Percentiles rank a stretch among this genome's conserved stretches.
phyloP scores from a whole-genome alignment of 1,284 basidiomycete species.

The Cutaneotrichosporon sp. region DNA sequence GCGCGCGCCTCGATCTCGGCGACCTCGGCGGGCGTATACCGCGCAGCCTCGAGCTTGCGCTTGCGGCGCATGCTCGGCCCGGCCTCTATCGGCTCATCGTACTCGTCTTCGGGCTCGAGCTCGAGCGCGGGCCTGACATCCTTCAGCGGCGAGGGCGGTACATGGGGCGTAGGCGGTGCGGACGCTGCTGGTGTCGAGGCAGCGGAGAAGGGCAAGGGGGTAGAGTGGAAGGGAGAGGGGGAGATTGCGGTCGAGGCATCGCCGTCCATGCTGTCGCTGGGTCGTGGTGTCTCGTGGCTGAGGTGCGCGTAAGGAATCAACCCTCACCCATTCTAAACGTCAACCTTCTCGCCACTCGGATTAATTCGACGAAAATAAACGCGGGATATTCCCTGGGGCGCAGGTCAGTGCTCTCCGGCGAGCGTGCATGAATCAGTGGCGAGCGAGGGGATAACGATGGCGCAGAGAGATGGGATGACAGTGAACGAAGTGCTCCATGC shows the following conservation, averaged over 20 bases:
- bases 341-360: neutral
- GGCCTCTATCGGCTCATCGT: neutral
- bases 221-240: neutral
- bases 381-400: conserved; percentile 1
- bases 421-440: conserved; percentile 1
- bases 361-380: conserved; percentile 4
- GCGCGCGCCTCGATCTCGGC: conserved; percentile 18
- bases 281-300: neutral
- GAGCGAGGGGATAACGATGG: neutral
- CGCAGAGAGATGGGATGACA: neutral
- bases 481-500: too few relatives aligned
- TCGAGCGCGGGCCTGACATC: neutral
- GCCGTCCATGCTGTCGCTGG: neutral
- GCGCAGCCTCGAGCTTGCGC: conserved; percentile 15
- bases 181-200: neutral
- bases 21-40: conserved; percentile 15
- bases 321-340: neutral
- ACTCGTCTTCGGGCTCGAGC: neutral
- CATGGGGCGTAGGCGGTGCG: neutral
- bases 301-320: neutral
- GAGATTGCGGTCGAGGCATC: neutral
- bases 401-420: neutral
- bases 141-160: neutral
- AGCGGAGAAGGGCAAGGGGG: neutral
- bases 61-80: conserved; percentile 14